Evolutionary conservation across 208 protist genomes (phyloP), one percentile per base, ranked within the genome.

Genomic region (Trypanosoma scelopori): DNA sequence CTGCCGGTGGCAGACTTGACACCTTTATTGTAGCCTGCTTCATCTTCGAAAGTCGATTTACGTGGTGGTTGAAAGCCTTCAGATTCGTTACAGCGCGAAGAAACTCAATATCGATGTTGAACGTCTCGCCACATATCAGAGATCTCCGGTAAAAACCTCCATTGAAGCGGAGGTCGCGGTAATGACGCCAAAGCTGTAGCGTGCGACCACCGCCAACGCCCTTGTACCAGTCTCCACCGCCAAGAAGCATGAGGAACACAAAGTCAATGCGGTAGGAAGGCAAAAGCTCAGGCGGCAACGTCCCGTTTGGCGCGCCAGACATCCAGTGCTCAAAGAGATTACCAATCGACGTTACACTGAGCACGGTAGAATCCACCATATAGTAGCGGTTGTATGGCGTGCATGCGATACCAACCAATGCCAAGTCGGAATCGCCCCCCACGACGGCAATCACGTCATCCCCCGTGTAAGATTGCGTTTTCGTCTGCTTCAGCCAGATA

Each of bases 341-440:
- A 32, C 49, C 47, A 52, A 96, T 39, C 25, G 28, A 64, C 11
- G 84, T 89, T n/a, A 91, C 52, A 12, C 53, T 55, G 65, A 68
- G 71, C 62, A 77, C 71, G 9, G 49, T 50, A 12, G 90, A 87
- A 56, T 91, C 69, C 18, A 96, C 50, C 20, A 93, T 51, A 49
- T 65, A 81, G 50, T 79, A 70, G 47, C 85, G 71, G 5, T 50
- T 27, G 58, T 87, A 96, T 23, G 86, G 85, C 3, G 72, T 83
- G 43, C 81, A 82, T 27, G 78, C 71, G 60, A 96, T 69, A 22
- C 78, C 71, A 28, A 91, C 76, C 30, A 96, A 53, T 22, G 83
- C 65, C n/a, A 96, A 65, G 64, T 96, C 90, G 0, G 87, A 92
- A 62, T 96, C 90, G 22, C 92, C 91, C 22, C 90, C 81, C 15